These are phyloP conservation scores for Massarina eburnea DNA, from an alignment of 2,329 filamentous ascomycete genomes.

Conservation along the genomic window DNA sequence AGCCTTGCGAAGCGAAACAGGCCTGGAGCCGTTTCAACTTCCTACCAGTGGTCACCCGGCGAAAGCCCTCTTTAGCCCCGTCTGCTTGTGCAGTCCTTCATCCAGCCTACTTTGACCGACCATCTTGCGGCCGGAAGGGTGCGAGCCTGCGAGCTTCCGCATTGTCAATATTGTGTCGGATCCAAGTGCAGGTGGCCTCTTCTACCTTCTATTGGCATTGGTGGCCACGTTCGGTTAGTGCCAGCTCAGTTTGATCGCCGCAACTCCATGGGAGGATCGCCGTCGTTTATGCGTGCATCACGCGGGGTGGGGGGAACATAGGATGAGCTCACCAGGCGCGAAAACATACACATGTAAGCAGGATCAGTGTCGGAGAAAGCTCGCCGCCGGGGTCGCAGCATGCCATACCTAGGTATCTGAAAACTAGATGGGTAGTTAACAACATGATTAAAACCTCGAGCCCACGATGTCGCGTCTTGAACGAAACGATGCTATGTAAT, in stretches of 20 bases:
- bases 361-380: too few relatives aligned
- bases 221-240: too few relatives aligned
- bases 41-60: constrained; percentile 5
- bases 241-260: not conserved
- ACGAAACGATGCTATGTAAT: too few relatives aligned
- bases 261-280: not conserved
- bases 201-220: too few relatives aligned
- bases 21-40: constrained; percentile 17
- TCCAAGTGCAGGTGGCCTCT: too few relatives aligned
- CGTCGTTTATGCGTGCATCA: not conserved
- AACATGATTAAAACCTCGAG: too few relatives aligned
- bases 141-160: too few relatives aligned
- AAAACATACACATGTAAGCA: not conserved
- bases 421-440: too few relatives aligned
- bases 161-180: not conserved
- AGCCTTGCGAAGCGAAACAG: constrained; percentile 15
- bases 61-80: constrained; percentile 2
- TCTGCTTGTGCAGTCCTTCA: not conserved
- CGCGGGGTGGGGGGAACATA: not conserved
- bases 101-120: not conserved
- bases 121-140: not conserved
- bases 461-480: too few relatives aligned
- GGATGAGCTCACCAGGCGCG: not conserved
- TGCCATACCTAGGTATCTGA: too few relatives aligned
- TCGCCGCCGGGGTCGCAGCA: too few relatives aligned